phyloP scores from a whole-genome alignment of 2,329 filamentous ascomycete genomes.

The Nectriaceae sp. region DNA sequence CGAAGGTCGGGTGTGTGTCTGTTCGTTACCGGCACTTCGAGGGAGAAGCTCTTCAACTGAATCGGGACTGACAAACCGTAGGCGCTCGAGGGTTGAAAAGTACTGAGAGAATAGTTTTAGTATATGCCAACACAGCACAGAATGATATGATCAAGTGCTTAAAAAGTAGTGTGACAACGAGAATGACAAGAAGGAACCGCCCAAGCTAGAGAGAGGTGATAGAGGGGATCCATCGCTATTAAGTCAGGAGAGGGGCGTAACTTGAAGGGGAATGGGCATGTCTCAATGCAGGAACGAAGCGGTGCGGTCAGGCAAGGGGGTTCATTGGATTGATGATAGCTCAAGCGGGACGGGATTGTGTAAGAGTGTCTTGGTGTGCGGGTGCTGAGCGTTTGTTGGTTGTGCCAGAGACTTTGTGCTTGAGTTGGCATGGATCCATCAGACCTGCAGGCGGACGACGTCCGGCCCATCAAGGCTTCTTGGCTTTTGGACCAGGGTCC shows the following conservation, averaged over 20 bases:
- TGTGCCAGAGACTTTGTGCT: slow-evolving; percentile 20
- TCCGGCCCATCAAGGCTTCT: slow-evolving; percentile 20
- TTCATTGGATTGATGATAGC: slow-evolving; percentile 19
- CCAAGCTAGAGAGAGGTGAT: slow-evolving; percentile 2
- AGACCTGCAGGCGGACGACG: slow-evolving; percentile 23
- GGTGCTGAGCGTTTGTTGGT: slow-evolving; percentile 21
- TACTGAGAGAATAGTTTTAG: slow-evolving; percentile 50
- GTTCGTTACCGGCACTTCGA: slow-evolving; percentile 21
- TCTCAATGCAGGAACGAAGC: slow-evolving; percentile 42
- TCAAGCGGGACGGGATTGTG: slow-evolving; percentile 15
- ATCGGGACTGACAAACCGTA: slow-evolving; percentile 59
- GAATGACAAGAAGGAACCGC: slow-evolving; percentile 6
- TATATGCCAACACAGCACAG: not conserved
- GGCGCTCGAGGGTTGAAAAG: slow-evolving; percentile 71
- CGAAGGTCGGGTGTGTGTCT: slow-evolving; percentile 11
- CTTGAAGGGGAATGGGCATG: slow-evolving; percentile 37
- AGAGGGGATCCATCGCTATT: slow-evolving; percentile 26
- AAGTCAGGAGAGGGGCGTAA: slow-evolving; percentile 26
- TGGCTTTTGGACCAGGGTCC: slow-evolving; percentile 16
- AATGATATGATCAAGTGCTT: slow-evolving; percentile 3
- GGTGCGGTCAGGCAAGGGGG: slow-evolving; percentile 19
- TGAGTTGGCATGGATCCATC: slow-evolving; percentile 24
- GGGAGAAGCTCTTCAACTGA: slow-evolving; percentile 14
- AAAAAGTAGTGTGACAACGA: slow-evolving; percentile 3
- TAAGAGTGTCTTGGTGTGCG: slow-evolving; percentile 23